These are phyloP conservation scores for Salvia hispanica DNA, from an alignment of 257 asterid genomes.

Conservation along the genomic window DNA sequence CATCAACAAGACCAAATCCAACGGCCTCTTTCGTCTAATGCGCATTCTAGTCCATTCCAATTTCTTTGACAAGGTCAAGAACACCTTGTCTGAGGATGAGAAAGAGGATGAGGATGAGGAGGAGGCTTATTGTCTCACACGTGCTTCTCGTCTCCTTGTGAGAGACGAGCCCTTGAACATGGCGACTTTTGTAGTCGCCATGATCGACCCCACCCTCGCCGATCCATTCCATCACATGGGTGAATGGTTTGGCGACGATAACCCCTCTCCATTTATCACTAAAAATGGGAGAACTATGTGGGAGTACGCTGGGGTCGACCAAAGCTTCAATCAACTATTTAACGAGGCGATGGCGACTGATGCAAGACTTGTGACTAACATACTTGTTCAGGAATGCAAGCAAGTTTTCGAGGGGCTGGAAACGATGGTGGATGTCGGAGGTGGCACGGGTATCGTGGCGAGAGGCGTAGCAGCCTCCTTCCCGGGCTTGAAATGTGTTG, in stretches of 20 bases:
- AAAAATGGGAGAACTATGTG: background rate
- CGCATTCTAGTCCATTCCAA: conserved; percentile 22
- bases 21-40: background rate
- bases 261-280: background rate
- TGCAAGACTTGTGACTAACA: background rate
- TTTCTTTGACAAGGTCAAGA: background rate
- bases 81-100: too few species aligned
- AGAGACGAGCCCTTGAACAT: conserved; percentile 3
- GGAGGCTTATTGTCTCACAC: conserved; percentile 15
- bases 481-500: conserved; percentile 4
- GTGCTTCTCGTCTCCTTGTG: conserved; percentile 16
- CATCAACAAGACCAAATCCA: background rate
- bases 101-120: conserved; percentile 4
- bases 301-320: background rate
- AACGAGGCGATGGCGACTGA: conserved; percentile 30
- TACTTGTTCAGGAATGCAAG: background rate
- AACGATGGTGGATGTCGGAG: conserved; percentile 28
- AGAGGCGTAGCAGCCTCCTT: background rate
- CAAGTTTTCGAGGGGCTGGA: background rate
- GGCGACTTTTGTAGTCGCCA: background rate
- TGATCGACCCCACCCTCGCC: background rate
- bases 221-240: conserved; percentile 1
- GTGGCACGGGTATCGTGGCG: conserved; percentile 11
- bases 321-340: background rate
- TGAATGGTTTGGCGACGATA: conserved; percentile 7